Evolutionary conservation across 345 rosid species (phyloP), one percentile per base, ranked within the genome.

Genomic region (Eucalyptus erythrocorys): DNA sequence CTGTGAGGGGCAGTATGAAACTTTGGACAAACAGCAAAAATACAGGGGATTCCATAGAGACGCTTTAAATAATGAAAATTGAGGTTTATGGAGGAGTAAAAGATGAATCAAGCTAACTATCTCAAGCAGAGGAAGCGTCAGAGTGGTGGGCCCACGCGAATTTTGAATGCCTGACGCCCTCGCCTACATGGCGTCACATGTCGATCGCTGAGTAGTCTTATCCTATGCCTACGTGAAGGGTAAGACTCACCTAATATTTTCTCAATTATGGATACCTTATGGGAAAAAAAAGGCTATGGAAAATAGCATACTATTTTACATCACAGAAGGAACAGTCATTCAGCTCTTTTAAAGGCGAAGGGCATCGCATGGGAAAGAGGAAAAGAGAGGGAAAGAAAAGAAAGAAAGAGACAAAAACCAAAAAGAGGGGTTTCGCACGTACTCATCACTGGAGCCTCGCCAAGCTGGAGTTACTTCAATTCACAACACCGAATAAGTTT

Each of bases 381-480:
- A 55, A 24, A 55, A 55, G 27, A 24, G 61, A 55, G 1, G 61
- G 61, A 55, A 24, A 9, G 30, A 55, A 24, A 55, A 55, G 13
- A 24, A 55, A 55, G 5, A 16, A 50, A 55, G 5, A 55, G 12
- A 22, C 10, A 0, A 4, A 8, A 2, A 55, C 2, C 4, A 24
- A 55, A 10, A 10, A 10, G 13, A 24, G 30, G 3, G 61, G 27
- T 55, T 55, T 55, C 30, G 1, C 0, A 10, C 30, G 27, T 55
- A 55, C 61, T 22, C 30, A 1, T 55, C 30, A 2, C 0, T 22
- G 3, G 3, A 55, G 61, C 61, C 12, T 55, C 61, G 3, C 13
- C 61, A 22, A 55, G 13, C 61, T 5, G 5, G 61, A 55, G 30
- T 10, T 22, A 24, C 13, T 55, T 55, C 30, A 24, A 55, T 55